Percentiles rank a stretch among this genome's conserved stretches.
Conservation (phyloP, 2,329 filamentous ascomycete species). For the Alternaria dauci region DNA sequence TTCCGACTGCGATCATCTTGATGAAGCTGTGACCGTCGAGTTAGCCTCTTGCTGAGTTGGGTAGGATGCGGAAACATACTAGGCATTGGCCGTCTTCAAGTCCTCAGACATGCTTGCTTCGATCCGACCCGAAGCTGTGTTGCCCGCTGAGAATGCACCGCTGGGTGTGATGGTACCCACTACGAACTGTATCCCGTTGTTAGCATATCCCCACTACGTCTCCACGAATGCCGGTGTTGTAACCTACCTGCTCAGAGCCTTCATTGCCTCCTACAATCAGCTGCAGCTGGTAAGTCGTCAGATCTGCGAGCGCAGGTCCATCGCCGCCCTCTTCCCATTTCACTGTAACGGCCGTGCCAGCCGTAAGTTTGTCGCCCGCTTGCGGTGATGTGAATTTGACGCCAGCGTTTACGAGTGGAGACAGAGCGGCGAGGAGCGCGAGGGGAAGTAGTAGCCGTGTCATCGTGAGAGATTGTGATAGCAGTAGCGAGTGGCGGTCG, state of each 20-base stretch:
- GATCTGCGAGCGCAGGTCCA: slow-evolving; percentile 59
- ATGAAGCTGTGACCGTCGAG: slow-evolving; percentile 35
- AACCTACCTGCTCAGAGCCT: slow-evolving; percentile 56
- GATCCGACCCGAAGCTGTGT: slow-evolving; percentile 51
- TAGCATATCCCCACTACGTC: slow-evolving; percentile 5
- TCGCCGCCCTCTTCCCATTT: slow-evolving; percentile 65
- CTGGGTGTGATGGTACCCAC: slow-evolving; percentile 52
- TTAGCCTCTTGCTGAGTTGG: slow-evolving; percentile 14
- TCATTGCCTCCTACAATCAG: slow-evolving; percentile 69
- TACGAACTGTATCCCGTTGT: slow-evolving; percentile 13
- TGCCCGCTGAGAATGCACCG: slow-evolving; percentile 55
- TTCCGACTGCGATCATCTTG: slow-evolving; percentile 63
- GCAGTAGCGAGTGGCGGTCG: slow-evolving; percentile 30
- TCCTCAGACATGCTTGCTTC: slow-evolving; percentile 31
- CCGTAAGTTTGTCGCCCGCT: slow-evolving; percentile 60
- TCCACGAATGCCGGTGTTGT: not conserved
- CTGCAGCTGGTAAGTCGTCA: slow-evolving; percentile 65
- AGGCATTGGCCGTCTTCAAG: slow-evolving; percentile 60
- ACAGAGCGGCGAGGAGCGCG: slow-evolving; percentile 46
- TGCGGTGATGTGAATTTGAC: slow-evolving; percentile 63
- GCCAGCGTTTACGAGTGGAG: slow-evolving; percentile 59
- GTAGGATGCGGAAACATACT: slow-evolving; percentile 54
- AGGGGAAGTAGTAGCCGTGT: slow-evolving; percentile 38
- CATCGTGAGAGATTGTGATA: slow-evolving; percentile 32
- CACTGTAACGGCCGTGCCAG: slow-evolving; percentile 61